Percentiles rank a stretch among this genome's conserved stretches.
Conservation (phyloP, 768 basidiomycete genomes). For the Collybia nuda region DNA sequence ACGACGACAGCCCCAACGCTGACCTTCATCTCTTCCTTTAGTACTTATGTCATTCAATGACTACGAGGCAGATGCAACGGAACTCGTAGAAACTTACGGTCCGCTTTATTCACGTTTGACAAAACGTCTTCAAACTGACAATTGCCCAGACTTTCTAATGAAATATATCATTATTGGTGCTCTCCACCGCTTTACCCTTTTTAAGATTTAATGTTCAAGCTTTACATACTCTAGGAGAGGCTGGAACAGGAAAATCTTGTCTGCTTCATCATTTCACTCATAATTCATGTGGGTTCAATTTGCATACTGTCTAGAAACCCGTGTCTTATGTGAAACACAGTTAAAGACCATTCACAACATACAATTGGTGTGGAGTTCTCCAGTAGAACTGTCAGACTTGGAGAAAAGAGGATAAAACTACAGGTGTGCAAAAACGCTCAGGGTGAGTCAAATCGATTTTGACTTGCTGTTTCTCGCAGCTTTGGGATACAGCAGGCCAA, state of each 20-base stretch:
- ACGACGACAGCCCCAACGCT: constrained; percentile 7
- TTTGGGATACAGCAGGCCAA: constrained; percentile 98
- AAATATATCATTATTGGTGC: constrained; percentile 97
- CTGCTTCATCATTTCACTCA: constrained; percentile 95
- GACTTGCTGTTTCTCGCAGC: constrained; percentile 37
- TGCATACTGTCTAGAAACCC: not conserved
- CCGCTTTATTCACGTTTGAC: constrained; percentile 13
- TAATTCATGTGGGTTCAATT: constrained; percentile 77
- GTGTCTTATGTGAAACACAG: constrained; percentile 37
- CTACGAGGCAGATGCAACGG: constrained; percentile 82
- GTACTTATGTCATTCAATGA: constrained; percentile 57
- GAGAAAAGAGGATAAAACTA: constrained; percentile 92
- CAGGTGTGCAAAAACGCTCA: constrained; percentile 57
- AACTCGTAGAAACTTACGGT: constrained; percentile 95
- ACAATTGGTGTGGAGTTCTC: constrained; percentile 99
- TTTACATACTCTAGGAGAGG: constrained; percentile 65
- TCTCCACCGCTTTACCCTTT: constrained; percentile 14
- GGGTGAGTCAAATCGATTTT: not conserved
- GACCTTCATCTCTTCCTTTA: constrained; percentile 18
- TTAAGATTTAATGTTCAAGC: constrained; percentile 5
- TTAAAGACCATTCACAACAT: constrained; percentile 95
- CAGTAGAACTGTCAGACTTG: constrained; percentile 88
- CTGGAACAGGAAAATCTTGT: constrained; percentile 97
- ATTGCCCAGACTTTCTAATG: constrained; percentile 86
- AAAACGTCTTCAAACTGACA: constrained; percentile 12